phyloP scores from a whole-genome alignment of 2,329 filamentous ascomycete genomes.

The Ampelomyces quisqualis region DNA sequence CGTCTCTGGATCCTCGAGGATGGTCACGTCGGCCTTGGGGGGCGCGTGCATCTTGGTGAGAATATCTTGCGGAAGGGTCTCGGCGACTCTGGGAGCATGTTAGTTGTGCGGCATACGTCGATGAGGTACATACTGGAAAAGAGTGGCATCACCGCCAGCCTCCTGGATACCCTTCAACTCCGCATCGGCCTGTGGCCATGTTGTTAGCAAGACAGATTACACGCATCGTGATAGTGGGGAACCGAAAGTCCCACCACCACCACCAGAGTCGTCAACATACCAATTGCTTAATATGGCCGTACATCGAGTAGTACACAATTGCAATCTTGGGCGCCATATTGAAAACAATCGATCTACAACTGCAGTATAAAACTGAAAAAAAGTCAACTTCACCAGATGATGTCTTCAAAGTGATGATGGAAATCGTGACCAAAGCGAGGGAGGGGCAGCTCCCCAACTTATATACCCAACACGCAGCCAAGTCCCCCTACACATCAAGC shows the following conservation, averaged over 20 bases:
- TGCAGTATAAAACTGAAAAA: constrained; percentile 23
- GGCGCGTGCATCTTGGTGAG: constrained; percentile 90
- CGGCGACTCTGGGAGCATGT: constrained; percentile 60
- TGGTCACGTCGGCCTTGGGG: constrained; percentile 65
- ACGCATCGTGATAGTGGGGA: too few species aligned
- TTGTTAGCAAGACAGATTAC: constrained; percentile 5
- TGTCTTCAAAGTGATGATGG: background rate
- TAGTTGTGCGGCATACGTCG: constrained; percentile 1
- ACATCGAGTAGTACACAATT: constrained; percentile 67
- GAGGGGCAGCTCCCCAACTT: constrained; percentile 7
- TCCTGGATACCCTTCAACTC: constrained; percentile 88
- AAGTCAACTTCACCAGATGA: too few species aligned
- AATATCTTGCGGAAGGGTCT: constrained; percentile 84
- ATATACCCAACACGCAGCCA: constrained; percentile 4
- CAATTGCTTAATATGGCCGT: constrained; percentile 39
- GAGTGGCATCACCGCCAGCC: constrained; percentile 76
- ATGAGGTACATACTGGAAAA: constrained; percentile 72
- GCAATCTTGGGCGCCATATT: constrained; percentile 86
- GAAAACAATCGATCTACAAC: constrained; percentile 9
- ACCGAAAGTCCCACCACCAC: too few species aligned
- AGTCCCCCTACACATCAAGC: too few species aligned
- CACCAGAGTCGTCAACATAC: constrained; percentile 21
- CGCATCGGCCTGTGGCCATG: constrained; percentile 69
- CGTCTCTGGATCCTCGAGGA: constrained; percentile 60
- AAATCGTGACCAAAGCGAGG: background rate